phyloP scores from a whole-genome alignment of 2,329 filamentous ascomycete genomes.

The Corynespora cassiicola region DNA sequence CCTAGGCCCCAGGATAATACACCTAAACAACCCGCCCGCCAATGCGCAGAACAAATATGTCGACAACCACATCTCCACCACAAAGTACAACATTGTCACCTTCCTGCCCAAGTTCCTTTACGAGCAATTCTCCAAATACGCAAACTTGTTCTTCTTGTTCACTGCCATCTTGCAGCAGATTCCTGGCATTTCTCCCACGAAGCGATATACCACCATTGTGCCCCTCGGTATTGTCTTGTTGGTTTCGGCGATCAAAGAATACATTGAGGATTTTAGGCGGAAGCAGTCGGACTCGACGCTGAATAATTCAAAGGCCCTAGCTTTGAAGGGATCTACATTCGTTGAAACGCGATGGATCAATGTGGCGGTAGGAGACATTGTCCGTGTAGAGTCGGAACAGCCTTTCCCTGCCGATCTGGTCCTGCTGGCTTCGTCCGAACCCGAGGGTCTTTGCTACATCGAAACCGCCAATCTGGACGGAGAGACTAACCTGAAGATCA shows the following conservation, averaged over 20 bases:
- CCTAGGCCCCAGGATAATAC: slow-evolving; percentile 88
- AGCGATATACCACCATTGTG: slow-evolving; percentile 93
- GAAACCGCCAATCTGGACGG: slow-evolving; percentile 98
- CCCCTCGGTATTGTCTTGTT: slow-evolving; percentile 88
- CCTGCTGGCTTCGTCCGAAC: slow-evolving; percentile 91
- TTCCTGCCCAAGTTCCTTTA: slow-evolving; percentile 97
- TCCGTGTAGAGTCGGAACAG: slow-evolving; percentile 92
- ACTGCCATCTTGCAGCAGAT: slow-evolving; percentile 95
- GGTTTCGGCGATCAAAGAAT: slow-evolving; percentile 94
- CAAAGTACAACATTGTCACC: slow-evolving; percentile 93
- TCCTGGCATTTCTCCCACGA: slow-evolving; percentile 91
- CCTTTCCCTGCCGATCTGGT: slow-evolving; percentile 95
- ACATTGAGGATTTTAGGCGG: slow-evolving; percentile 91
- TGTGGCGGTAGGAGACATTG: slow-evolving; percentile 88
- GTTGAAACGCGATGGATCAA: slow-evolving; percentile 92
- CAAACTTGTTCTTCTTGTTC: slow-evolving; percentile 99
- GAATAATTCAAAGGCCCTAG: slow-evolving; percentile 84
- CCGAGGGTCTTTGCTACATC: slow-evolving; percentile 97
- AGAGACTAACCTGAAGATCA: slow-evolving; percentile 98
- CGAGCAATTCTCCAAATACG: slow-evolving; percentile 99
- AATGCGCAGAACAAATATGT: slow-evolving; percentile 89
- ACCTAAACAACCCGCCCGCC: slow-evolving; percentile 94
- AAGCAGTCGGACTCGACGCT: slow-evolving; percentile 85
- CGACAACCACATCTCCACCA: slow-evolving; percentile 96
- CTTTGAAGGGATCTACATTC: slow-evolving; percentile 84